Base-by-base conservation (phyloP, 345 rosid species). In the Draba incana region DNA sequence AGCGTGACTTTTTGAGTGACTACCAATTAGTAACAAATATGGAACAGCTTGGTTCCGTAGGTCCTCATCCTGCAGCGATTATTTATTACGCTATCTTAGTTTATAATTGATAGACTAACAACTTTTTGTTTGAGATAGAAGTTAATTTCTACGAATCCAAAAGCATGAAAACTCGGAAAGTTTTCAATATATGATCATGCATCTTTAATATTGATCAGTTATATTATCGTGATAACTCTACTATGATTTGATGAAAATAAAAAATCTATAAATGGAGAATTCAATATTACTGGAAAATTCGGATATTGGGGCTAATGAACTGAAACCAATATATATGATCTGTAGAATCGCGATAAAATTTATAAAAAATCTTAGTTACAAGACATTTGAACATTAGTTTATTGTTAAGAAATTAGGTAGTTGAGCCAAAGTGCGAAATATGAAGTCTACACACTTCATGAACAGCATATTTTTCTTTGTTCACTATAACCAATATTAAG, bases 71-170 rank as follows among this genome's bases (percentile, higher is more conserved):
- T 46, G 37, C 25, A 54, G 23, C 58, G 5, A 57, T 63, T 42
- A 71, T 14, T 62, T 71, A 54, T 28, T n/a, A 24, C 30, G 38
- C 16, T 43, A 33, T 62, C 46, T 20, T 6, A 55, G 15, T 38
- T 47, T 30, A 64, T 33, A 68, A 47, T 20, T 56, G 48, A 62
- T 53, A 63, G 44, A 55, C 27, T 37, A 27, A 27, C 63, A 45
- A 45, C 10, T 8, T 20, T 38, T 9, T n/a, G 23, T 37, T 4
- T 20, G 23, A 44, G 10, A 38, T 20, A 11, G 54, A 8, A 31
- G 20, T 20, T 20, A 43, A 7, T 44, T 58, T 12, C n/a, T 37
- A 58, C 58, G 50, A 33, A 43, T 28, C 53, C 15, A 42, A 50
- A 59, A 30, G 2, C 10, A 42, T 3, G 20, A 51, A 50, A 51